Conservation (phyloP, 2,329 filamentous ascomycete species). For the Ceratocystis lukuohia region DNA sequence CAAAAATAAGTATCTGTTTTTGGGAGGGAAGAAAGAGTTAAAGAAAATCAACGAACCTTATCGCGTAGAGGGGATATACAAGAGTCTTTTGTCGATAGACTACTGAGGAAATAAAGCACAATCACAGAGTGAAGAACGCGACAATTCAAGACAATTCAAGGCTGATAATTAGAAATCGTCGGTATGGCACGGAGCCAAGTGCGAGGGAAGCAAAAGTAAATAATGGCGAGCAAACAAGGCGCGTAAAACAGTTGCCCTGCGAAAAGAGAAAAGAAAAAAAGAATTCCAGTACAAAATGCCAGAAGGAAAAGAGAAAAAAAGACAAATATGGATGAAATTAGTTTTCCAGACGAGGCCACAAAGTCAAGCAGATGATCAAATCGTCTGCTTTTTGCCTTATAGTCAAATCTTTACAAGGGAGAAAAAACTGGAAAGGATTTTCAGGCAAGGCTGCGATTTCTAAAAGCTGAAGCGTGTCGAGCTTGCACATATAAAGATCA, state of each 20-base stretch:
- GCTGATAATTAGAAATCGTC: background rate
- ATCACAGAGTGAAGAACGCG: background rate
- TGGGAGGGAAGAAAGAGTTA: background rate
- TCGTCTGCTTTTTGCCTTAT: background rate
- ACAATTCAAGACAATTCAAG: background rate
- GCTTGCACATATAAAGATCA: background rate
- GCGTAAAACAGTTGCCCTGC: slow-evolving; percentile 3
- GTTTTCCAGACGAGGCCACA: background rate
- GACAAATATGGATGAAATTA: background rate
- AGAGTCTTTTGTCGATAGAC: background rate
- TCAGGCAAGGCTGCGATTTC: background rate
- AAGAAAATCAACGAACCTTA: background rate
- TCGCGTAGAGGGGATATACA: background rate
- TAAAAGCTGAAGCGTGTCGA: background rate
- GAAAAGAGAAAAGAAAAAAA: background rate
- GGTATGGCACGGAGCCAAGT: background rate
- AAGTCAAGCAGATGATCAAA: background rate
- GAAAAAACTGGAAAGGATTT: slow-evolving; percentile 1
- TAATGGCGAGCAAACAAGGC: background rate
- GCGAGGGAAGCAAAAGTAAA: background rate
- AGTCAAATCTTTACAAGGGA: background rate
- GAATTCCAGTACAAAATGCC: background rate
- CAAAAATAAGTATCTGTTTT: background rate
- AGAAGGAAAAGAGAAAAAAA: background rate
- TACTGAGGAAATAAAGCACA: background rate